A percentile compares a stretch with the other conserved stretches of the same genome.
These are phyloP conservation scores for Salix purpurea DNA, from an alignment of 345 rosid species.

Conservation along the genomic window DNA sequence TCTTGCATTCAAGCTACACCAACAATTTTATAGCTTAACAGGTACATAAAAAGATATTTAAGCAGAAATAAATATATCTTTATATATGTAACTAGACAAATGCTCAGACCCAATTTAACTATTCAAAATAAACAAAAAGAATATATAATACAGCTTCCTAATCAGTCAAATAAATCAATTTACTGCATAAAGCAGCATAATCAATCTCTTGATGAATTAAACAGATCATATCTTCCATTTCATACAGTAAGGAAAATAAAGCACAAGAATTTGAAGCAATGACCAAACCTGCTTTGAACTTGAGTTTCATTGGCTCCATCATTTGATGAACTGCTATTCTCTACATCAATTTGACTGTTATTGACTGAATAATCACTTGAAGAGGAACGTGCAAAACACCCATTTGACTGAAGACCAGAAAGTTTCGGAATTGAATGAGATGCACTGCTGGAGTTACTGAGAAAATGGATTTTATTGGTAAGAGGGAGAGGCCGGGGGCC, in stretches of 20 bases:
- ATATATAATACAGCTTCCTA: neutral
- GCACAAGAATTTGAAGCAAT: neutral
- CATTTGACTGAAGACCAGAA: conserved; percentile 15
- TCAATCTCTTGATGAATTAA: neutral
- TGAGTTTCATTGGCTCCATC: conserved; percentile 14
- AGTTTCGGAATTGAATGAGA: conserved; percentile 8
- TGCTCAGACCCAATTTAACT: neutral
- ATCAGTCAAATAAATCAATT: neutral
- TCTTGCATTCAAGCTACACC: neutral
- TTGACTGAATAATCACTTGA: conserved; percentile 19
- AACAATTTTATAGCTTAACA: neutral
- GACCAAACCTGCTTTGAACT: conserved; percentile 47
- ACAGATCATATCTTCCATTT: neutral
- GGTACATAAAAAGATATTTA: neutral
- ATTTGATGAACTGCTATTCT: conserved; percentile 3
- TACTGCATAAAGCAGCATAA: neutral
- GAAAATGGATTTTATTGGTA: conserved; percentile 14
- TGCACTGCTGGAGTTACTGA: conserved; percentile 4
- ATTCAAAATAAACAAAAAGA: neutral
- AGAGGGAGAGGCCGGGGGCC: neutral
- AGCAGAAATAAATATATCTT: neutral
- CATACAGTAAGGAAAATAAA: neutral
- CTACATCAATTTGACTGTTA: conserved; percentile 11
- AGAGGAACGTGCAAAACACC: conserved; percentile 20
- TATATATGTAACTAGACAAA: neutral